phyloP scores from a whole-genome alignment of 768 basidiomycete genomes.

The Bullera alba region DNA sequence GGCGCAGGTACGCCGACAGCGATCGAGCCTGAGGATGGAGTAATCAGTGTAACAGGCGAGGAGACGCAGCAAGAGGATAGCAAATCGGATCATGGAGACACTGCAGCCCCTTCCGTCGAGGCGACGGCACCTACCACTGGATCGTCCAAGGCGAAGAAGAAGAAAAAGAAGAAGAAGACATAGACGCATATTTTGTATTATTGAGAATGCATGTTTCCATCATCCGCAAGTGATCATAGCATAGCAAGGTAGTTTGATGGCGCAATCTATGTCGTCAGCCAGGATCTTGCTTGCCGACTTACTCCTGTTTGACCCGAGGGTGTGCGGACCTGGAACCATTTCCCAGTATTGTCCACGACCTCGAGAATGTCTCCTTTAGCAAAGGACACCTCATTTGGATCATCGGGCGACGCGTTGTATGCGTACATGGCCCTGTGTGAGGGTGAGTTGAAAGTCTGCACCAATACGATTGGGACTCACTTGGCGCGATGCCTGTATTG shows the following conservation, averaged over 20 bases:
- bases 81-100: too few species aligned
- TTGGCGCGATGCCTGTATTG: conserved; percentile 4
- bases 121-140: too few species aligned
- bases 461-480: neutral
- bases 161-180: conserved; percentile 30
- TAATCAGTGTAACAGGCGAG: too few species aligned
- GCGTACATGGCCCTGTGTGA: conserved; percentile 51
- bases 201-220: conserved; percentile 1
- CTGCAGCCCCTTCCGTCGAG: too few species aligned
- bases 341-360: conserved; percentile 74
- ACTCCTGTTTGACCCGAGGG: conserved; percentile 39
- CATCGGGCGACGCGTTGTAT: conserved; percentile 81
- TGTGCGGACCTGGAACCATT: conserved; percentile 45
- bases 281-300: conserved; percentile 12
- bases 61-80: too few species aligned
- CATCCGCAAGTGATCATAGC: conserved; percentile 11
- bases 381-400: conserved; percentile 94
- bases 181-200: conserved; percentile 10
- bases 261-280: conserved; percentile 34
- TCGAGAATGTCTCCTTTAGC: conserved; percentile 85
- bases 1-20: too few species aligned
- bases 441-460: neutral
- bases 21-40: too few species aligned
- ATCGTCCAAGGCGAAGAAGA: conserved; percentile 10
- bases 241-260: conserved; percentile 43